A percentile compares a stretch with the other conserved stretches of the same genome.
Evolutionary conservation across 305 asterid genomes (phyloP).

Genomic region (Fraxinus baroniana): DNA sequence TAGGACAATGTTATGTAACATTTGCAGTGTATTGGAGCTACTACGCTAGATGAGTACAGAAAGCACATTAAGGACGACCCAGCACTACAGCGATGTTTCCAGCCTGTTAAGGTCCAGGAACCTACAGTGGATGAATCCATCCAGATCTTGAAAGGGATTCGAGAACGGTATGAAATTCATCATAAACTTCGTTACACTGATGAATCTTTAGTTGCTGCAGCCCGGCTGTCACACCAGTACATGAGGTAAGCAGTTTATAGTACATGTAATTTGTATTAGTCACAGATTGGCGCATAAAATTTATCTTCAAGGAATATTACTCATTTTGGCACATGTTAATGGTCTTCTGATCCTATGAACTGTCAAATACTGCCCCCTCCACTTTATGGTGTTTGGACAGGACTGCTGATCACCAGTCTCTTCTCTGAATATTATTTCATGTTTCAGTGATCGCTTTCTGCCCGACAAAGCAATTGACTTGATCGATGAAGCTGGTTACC

Average conservation of each 20-base stretch:
- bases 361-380: not conserved
- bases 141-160: conserved; percentile 81
- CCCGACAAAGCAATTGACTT: conserved; percentile 98
- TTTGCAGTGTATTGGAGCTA: conserved; percentile 86
- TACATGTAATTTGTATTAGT: not conserved
- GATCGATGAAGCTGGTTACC: conserved; percentile 96
- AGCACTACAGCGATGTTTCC: conserved; percentile 90
- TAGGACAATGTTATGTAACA: not conserved
- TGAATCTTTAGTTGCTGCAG: conserved; percentile 84
- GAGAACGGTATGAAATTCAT: conserved; percentile 91
- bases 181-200: conserved; percentile 95
- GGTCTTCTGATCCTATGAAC: not conserved
- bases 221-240: conserved; percentile 82
- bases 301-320: not conserved
- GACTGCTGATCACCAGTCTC: not conserved
- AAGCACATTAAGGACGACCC: conserved; percentile 98
- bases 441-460: conserved; percentile 84
- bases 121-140: conserved; percentile 91
- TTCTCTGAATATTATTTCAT: conserved; percentile 17
- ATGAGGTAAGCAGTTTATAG: conserved; percentile 55
- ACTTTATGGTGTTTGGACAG: not conserved
- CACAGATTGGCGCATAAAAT: not conserved
- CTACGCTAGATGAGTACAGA: conserved; percentile 93
- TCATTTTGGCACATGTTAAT: not conserved
- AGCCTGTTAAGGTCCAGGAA: conserved; percentile 93